These are phyloP conservation scores for Priceomyces melissophilus DNA, from an alignment of 805 yeast genomes.

Conservation along the genomic window DNA sequence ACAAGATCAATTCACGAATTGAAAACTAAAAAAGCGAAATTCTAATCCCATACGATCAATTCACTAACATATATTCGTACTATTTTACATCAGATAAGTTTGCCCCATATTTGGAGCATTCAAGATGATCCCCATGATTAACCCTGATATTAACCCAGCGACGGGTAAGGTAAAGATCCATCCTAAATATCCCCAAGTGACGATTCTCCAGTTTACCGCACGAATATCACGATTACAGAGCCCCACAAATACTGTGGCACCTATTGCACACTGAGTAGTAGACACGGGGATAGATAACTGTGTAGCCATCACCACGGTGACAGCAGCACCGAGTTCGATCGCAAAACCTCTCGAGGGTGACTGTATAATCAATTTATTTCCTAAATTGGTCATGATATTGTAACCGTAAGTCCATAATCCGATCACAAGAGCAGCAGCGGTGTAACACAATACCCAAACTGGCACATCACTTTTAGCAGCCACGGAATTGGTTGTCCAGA, in stretches of 20 bases:
- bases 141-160: slow-evolving; percentile 71
- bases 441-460: slow-evolving; percentile 64
- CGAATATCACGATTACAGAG: slow-evolving; percentile 61
- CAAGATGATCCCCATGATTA: slow-evolving; percentile 57
- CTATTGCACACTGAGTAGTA: slow-evolving; percentile 76
- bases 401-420: slow-evolving; percentile 75
- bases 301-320: slow-evolving; percentile 73
- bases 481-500: slow-evolving; percentile 54
- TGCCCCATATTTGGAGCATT: slow-evolving; percentile 48
- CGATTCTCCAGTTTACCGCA: slow-evolving; percentile 77
- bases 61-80: too few relatives aligned
- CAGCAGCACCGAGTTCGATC: slow-evolving; percentile 75
- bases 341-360: slow-evolving; percentile 78
- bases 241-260: slow-evolving; percentile 75
- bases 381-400: slow-evolving; percentile 64
- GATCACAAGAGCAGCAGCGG: slow-evolving; percentile 63
- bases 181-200: slow-evolving; percentile 64
- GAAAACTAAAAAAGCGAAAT: too few relatives aligned
- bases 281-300: slow-evolving; percentile 70
- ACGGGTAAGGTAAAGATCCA: slow-evolving; percentile 72
- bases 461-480: slow-evolving; percentile 57
- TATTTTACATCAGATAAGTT: not conserved
- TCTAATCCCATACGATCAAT: too few relatives aligned
- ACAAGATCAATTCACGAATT: too few relatives aligned
- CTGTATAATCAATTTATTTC: slow-evolving; percentile 70